Conservation (phyloP, 768 basidiomycete genomes). For the Fomitopsis pulvina region DNA sequence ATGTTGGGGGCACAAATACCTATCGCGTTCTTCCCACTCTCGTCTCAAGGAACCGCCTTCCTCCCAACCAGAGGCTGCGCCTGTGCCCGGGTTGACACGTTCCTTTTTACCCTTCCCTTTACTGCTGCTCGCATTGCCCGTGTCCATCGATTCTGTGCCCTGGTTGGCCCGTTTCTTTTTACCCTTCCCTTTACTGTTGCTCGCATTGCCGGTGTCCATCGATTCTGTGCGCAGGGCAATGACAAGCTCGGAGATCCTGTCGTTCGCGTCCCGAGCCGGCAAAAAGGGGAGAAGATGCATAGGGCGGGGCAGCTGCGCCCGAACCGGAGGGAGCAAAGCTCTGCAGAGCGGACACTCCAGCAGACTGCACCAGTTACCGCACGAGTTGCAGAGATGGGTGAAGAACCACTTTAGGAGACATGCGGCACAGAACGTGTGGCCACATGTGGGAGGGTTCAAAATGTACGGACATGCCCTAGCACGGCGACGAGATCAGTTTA, state of each 20-base stretch:
- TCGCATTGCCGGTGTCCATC: background rate
- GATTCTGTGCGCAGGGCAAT: slow-evolving; percentile 30
- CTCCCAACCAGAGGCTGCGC: slow-evolving; percentile 42
- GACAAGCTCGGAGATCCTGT: slow-evolving; percentile 45
- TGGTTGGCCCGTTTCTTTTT: slow-evolving; percentile 31
- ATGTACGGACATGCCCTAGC: slow-evolving; percentile 47
- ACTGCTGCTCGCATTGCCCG: background rate
- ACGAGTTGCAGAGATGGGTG: slow-evolving; percentile 53
- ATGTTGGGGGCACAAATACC: slow-evolving; percentile 26
- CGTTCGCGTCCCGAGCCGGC: slow-evolving; percentile 52
- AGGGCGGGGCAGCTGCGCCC: slow-evolving; percentile 42
- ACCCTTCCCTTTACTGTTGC: background rate
- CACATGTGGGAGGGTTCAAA: slow-evolving; percentile 48
- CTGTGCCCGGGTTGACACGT: slow-evolving; percentile 24
- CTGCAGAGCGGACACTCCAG: slow-evolving; percentile 68
- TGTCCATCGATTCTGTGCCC: background rate
- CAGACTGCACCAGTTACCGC: slow-evolving; percentile 61
- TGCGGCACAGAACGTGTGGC: slow-evolving; percentile 62
- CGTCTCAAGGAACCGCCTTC: slow-evolving; percentile 41
- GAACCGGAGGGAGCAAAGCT: slow-evolving; percentile 37
- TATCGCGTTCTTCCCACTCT: slow-evolving; percentile 57
- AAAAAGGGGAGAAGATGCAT: slow-evolving; percentile 53
- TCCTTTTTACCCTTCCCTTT: slow-evolving; percentile 25
- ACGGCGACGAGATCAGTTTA: background rate
- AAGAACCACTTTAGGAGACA: slow-evolving; percentile 68